phyloP scores from a whole-genome alignment of 768 basidiomycete genomes.

The Hygrocybe coccinea region DNA sequence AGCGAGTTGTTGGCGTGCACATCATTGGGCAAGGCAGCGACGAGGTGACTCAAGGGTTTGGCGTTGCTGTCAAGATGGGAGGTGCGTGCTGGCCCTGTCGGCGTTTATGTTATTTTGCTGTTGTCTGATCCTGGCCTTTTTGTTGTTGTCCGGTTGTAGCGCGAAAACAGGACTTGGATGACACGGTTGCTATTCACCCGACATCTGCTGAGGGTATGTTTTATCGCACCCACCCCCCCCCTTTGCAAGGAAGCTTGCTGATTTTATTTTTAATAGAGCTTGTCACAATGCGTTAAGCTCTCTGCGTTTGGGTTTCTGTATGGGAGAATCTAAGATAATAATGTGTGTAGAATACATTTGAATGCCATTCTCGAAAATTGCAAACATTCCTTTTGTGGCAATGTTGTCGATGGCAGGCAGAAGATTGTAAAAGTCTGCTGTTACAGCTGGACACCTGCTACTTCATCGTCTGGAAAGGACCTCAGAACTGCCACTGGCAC shows the following conservation, averaged over 20 bases:
- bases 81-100: conserved; percentile 37
- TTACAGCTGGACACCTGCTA: no score
- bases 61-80: conserved; percentile 97
- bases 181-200: conserved; percentile 90
- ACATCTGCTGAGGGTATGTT: conserved; percentile 74
- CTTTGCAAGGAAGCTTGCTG: conserved; percentile 9
- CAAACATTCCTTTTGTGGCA: no score
- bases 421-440: no score
- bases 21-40: conserved; percentile 89
- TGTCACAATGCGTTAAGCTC: conserved; percentile 46
- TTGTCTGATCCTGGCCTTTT: no score
- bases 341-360: no score
- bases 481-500: no score
- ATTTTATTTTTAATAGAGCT: conserved; percentile 39
- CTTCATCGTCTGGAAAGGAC: no score
- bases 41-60: conserved; percentile 94
- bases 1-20: conserved; percentile 95
- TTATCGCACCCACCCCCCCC: neutral
- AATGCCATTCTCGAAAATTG: no score
- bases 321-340: no score
- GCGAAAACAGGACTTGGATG: conserved; percentile 75
- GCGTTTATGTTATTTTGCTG: no score
- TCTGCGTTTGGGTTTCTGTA: neutral
- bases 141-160: conserved; percentile 43
- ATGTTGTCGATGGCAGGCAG: no score